Conservation (phyloP, 2,329 filamentous ascomycete genomes). For the Monosporascus ibericus region DNA sequence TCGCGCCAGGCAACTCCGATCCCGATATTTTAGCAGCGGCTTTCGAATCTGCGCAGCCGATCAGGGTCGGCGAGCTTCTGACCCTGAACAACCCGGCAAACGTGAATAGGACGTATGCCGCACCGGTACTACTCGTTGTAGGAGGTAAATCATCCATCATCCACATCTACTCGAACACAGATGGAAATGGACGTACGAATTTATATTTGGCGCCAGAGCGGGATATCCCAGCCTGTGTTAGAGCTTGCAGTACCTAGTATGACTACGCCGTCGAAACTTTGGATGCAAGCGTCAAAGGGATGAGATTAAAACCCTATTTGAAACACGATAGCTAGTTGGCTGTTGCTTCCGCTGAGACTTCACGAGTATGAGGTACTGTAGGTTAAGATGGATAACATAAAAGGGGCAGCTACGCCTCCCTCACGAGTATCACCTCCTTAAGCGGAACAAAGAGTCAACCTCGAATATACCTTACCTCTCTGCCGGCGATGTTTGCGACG, state of each 20-base stretch:
- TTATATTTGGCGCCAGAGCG: slow-evolving; percentile 22
- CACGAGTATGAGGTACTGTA: too few relatives aligned
- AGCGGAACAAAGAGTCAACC: too few relatives aligned
- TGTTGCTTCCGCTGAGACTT: too few relatives aligned
- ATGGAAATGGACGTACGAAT: too few relatives aligned
- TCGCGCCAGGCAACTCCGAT: slow-evolving; percentile 48
- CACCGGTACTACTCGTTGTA: slow-evolving; percentile 52
- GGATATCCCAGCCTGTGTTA: slow-evolving; percentile 54
- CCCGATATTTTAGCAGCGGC: slow-evolving; percentile 40
- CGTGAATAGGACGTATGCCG: slow-evolving; percentile 32
- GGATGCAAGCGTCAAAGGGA: too few relatives aligned
- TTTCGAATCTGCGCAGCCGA: slow-evolving; percentile 44
- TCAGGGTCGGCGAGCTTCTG: slow-evolving; percentile 51
- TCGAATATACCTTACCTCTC: too few relatives aligned
- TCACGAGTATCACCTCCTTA: too few relatives aligned
- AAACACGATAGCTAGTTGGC: too few relatives aligned
- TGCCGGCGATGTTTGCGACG: too few relatives aligned
- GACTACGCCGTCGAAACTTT: slow-evolving; percentile 33
- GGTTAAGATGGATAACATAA: too few relatives aligned
- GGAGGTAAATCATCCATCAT: slow-evolving; percentile 32
- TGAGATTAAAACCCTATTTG: too few relatives aligned
- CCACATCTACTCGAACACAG: neutral
- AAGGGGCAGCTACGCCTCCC: too few relatives aligned
- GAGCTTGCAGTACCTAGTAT: slow-evolving; percentile 52
- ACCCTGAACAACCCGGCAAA: slow-evolving; percentile 40